Base-by-base conservation (phyloP, 495 filamentous ascomycete genomes). In the Evernia prunastri region DNA sequence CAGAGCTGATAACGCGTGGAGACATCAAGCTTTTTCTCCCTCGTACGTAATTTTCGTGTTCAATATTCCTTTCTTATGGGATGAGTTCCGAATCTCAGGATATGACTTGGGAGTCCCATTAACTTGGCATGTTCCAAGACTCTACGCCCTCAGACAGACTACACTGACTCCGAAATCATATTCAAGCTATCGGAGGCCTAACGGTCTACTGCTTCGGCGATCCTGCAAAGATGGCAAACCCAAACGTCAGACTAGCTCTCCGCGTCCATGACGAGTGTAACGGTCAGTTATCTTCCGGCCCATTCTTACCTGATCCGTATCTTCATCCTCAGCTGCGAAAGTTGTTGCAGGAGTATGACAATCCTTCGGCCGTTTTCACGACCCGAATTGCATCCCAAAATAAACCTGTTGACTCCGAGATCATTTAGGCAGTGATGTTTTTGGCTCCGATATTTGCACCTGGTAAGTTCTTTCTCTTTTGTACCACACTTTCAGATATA, bases 201-300 rank as follows among this genome's bases (percentile, higher is more conserved):
- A 98, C 94, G 1, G 94, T 97, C 33, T 98, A 98, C 77, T 91
- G 90, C 77, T 98, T 98, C 74, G 94, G 94, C 23, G 92, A 96
- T 65, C 90, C 90, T 12, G 89, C 91, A 47, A 93, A 91, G 68
- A 91, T 98, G 82, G 87, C 91, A 23, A 89, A 98, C 71, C 86
- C 90, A 53, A 90, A 88, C 53, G 90, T 90, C 58, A 85, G 84
- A 65, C 81, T 97, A 56, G 88, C 94, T 35, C 81, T 98, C 65
- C 90, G 94, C 59, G 88, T 98, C 56, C 94, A 98, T 75, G 94
- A 98, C 75, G 94, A 97, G 77, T 82, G 72, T 53, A 68, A 63
- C 61, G 56, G 49, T 27, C 7, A 37, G 36, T 31, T 18, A 27
- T 40, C 54, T 62, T 40, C 11, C 43, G 27, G 31, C 60, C 12